Evolutionary conservation across 306 rosid species (phyloP).

Genomic region (Urtica urens): DNA sequence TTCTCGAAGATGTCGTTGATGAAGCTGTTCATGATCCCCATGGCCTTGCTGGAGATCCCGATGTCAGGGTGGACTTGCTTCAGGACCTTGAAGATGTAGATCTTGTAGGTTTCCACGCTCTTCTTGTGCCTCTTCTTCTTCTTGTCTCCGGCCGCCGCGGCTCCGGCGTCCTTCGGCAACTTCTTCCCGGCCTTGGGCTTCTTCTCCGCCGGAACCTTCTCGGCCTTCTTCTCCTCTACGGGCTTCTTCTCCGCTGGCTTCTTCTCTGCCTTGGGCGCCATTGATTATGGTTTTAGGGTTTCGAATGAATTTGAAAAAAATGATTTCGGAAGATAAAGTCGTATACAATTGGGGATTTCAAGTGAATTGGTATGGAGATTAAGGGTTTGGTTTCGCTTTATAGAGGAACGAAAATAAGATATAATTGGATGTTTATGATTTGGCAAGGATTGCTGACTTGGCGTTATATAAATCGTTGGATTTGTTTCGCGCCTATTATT

Average conservation of each 20-base stretch:
- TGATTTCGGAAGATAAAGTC: too few species aligned
- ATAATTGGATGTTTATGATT: background rate
- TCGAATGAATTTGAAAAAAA: background rate
- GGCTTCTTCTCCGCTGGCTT: background rate
- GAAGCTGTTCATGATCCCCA: conserved; percentile 1
- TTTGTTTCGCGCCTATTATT: background rate
- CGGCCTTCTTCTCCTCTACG: background rate
- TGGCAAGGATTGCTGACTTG: background rate
- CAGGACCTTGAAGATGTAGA: conserved; percentile 2
- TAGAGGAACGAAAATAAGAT: background rate
- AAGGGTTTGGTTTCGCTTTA: background rate
- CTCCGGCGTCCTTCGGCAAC: background rate
- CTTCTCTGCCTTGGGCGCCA: background rate
- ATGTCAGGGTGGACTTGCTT: conserved; percentile 1
- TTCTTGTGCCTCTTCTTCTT: background rate
- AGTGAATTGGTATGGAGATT: background rate
- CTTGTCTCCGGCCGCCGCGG: background rate
- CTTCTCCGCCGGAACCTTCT: conserved; percentile 1
- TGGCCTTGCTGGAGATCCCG: conserved; percentile 3
- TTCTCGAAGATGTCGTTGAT: conserved; percentile 1
- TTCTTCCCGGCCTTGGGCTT: background rate
- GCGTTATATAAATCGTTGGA: background rate
- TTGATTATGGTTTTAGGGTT: background rate
- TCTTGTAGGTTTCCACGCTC: background rate
- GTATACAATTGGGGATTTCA: background rate